phyloP scores from a whole-genome alignment of 164 flowering plant species.

The Santalum album region DNA sequence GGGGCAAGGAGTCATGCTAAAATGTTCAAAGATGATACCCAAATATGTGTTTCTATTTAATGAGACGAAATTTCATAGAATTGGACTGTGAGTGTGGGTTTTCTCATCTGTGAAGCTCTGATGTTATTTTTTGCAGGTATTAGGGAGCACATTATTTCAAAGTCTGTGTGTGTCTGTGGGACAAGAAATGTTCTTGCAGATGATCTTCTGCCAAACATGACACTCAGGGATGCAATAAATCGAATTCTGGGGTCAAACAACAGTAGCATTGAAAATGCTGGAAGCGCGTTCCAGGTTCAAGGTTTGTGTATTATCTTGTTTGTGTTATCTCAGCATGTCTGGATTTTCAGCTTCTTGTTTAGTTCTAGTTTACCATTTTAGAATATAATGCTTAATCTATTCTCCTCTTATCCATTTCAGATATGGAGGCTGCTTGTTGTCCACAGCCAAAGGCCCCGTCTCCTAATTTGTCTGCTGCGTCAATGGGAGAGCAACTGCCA shows the following conservation, averaged over 20 bases:
- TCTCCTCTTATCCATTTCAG: slow-evolving; percentile 19
- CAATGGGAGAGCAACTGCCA: slow-evolving; percentile 43
- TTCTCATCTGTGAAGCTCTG: neutral
- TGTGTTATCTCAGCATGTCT: too few species aligned
- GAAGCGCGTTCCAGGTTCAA: slow-evolving; percentile 68
- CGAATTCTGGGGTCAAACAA: slow-evolving; percentile 78
- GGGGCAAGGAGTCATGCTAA: too few species aligned
- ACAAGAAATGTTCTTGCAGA: slow-evolving; percentile 81
- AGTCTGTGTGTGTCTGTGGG: slow-evolving; percentile 76
- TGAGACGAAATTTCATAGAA: too few species aligned
- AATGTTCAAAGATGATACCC: too few species aligned
- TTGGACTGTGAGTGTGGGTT: too few species aligned
- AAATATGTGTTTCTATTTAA: too few species aligned
- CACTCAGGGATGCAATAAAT: slow-evolving; percentile 80
- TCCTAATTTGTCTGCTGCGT: slow-evolving; percentile 64
- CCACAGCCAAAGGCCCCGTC: slow-evolving; percentile 54
- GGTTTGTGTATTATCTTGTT: slow-evolving; percentile 24
- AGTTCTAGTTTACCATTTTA: too few species aligned
- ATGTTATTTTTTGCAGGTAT: slow-evolving; percentile 58
- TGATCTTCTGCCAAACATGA: slow-evolving; percentile 90
- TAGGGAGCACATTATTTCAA: slow-evolving; percentile 71
- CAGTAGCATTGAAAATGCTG: slow-evolving; percentile 78
- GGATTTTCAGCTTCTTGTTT: too few species aligned
- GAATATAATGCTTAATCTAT: too few species aligned
- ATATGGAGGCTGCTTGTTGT: slow-evolving; percentile 72